Percentiles rank a stretch among this genome's conserved stretches.
phyloP scores from a whole-genome alignment of 202 grass and related monocot species.

The Brachypodium distachyon region DNA sequence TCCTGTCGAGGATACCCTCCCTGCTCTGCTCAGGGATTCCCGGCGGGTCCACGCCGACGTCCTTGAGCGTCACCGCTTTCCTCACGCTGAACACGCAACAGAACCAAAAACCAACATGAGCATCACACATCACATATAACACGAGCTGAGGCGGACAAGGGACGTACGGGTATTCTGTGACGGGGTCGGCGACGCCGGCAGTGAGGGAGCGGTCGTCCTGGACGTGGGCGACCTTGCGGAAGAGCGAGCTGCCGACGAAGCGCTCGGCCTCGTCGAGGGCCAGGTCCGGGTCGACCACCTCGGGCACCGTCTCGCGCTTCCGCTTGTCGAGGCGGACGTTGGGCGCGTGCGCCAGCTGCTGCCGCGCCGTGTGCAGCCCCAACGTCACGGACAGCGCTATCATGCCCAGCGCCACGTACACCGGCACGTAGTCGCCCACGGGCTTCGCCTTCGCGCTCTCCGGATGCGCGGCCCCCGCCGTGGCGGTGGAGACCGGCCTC shows the following conservation, averaged over 20 bases:
- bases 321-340: constrained; percentile 77
- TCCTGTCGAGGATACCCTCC: constrained; percentile 7
- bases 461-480: not conserved
- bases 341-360: constrained; percentile 62
- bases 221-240: constrained; percentile 61
- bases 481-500: not conserved
- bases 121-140: too few relatives aligned
- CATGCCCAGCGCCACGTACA: constrained; percentile 62
- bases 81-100: not conserved
- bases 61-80: constrained; percentile 68
- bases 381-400: constrained; percentile 26
- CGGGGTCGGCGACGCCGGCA: constrained; percentile 41
- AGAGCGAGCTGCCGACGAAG: constrained; percentile 43
- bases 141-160: too few relatives aligned
- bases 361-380: constrained; percentile 43
- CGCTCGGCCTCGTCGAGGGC: constrained; percentile 36
- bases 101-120: not conserved
- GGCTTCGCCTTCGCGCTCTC: not conserved
- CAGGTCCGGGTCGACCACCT: constrained; percentile 53
- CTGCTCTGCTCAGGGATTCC: constrained; percentile 17
- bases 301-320: constrained; percentile 62
- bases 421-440: constrained; percentile 49
- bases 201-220: constrained; percentile 43
- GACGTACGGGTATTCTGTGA: constrained; percentile 16
- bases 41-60: constrained; percentile 56